Conservation (phyloP, 2,329 filamentous ascomycete species). For the Penicillium crustosum region DNA sequence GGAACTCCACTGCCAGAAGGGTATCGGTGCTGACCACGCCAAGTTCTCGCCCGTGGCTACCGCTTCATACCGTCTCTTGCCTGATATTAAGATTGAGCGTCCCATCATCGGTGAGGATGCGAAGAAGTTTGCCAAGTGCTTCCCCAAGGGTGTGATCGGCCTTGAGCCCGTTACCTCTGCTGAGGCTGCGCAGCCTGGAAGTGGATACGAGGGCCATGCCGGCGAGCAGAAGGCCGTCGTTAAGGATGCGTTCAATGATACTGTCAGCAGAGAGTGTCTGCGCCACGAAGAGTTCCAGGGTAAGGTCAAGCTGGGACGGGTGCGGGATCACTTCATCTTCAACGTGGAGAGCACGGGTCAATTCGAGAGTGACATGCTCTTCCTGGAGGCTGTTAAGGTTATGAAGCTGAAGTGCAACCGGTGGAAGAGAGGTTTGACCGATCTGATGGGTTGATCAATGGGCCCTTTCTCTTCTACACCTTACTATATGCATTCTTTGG, state of each 20-base stretch:
- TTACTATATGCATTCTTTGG: slow-evolving; percentile 40
- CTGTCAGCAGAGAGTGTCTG: slow-evolving; percentile 88
- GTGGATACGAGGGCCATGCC: slow-evolving; percentile 69
- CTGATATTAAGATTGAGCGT: slow-evolving; percentile 76
- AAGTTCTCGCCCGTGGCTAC: slow-evolving; percentile 98
- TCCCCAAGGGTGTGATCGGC: slow-evolving; percentile 82
- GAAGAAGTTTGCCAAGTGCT: slow-evolving; percentile 85
- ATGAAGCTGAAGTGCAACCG: slow-evolving; percentile 76
- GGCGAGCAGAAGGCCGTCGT: slow-evolving; percentile 89
- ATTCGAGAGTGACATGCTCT: slow-evolving; percentile 89
- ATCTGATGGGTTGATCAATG: slow-evolving; percentile 40
- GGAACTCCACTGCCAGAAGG: slow-evolving; percentile 91
- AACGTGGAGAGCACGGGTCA: slow-evolving; percentile 92
- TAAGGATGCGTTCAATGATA: slow-evolving; percentile 84
- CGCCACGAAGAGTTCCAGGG: slow-evolving; percentile 90
- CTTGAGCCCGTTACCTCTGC: slow-evolving; percentile 68
- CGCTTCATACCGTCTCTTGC: slow-evolving; percentile 86
- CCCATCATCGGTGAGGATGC: slow-evolving; percentile 88
- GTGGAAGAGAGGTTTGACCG: slow-evolving; percentile 47
- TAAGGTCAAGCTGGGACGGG: slow-evolving; percentile 89
- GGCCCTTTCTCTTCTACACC: slow-evolving; percentile 12
- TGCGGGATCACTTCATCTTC: slow-evolving; percentile 97
- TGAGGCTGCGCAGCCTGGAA: slow-evolving; percentile 61
- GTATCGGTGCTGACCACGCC: slow-evolving; percentile 88
- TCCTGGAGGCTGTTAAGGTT: slow-evolving; percentile 82